Conservation (phyloP, 2,329 filamentous ascomycete genomes). For the Penicillium sclerotigenum region DNA sequence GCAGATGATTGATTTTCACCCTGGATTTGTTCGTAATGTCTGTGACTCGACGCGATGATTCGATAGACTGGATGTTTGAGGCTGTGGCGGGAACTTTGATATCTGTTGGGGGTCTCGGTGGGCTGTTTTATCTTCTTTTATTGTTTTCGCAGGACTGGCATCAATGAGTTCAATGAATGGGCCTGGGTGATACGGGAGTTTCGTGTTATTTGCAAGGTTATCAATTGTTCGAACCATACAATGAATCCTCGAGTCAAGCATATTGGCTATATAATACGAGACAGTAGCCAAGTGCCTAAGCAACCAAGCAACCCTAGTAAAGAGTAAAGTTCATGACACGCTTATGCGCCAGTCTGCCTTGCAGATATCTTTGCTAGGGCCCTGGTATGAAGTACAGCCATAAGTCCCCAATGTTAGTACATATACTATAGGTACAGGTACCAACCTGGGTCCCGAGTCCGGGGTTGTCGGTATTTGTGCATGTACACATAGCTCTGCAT, state of each 20-base stretch:
- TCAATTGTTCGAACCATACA: slow-evolving; percentile 2
- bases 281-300: background rate
- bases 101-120: slow-evolving; percentile 11
- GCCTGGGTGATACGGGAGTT: slow-evolving; percentile 31
- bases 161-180: slow-evolving; percentile 34
- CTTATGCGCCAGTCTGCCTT: slow-evolving; percentile 2
- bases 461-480: background rate
- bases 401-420: background rate
- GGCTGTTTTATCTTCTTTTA: slow-evolving; percentile 15
- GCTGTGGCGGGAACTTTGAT: slow-evolving; percentile 9
- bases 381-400: background rate
- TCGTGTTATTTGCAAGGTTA: slow-evolving; percentile 17
- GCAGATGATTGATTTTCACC: slow-evolving; percentile 3
- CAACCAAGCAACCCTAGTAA: background rate
- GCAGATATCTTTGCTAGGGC: background rate
- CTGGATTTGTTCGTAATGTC: background rate
- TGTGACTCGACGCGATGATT: slow-evolving; percentile 5
- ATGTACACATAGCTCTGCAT: background rate
- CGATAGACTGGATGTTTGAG: slow-evolving; percentile 7
- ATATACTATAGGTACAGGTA: background rate
- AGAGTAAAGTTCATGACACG: background rate
- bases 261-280: background rate
- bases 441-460: background rate
- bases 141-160: slow-evolving; percentile 16
- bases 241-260: slow-evolving; percentile 1